phyloP scores from a whole-genome alignment of 768 basidiomycete species.

The Tephrocybe sp. region DNA sequence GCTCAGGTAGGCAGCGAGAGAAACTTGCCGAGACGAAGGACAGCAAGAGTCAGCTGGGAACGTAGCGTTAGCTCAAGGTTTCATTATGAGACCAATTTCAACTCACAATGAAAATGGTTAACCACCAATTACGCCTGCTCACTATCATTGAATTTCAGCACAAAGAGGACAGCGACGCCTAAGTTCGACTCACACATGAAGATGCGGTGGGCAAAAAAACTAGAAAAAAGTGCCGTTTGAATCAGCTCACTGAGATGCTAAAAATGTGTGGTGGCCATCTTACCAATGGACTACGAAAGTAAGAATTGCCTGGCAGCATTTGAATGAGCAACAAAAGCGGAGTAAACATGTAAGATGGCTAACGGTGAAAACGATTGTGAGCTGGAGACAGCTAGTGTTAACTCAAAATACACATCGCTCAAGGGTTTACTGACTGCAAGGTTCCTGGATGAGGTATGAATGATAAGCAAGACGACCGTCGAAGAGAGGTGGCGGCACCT shows the following conservation, averaged over 20 bases:
- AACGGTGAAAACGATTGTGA: not conserved
- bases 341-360: not conserved
- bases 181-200: slow-evolving; percentile 20
- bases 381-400: not conserved
- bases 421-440: slow-evolving; percentile 15
- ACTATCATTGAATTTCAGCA: slow-evolving; percentile 7
- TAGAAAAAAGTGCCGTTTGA: slow-evolving; percentile 4
- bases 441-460: slow-evolving; percentile 5
- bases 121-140: slow-evolving; percentile 22
- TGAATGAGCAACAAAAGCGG: not conserved
- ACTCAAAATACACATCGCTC: not conserved
- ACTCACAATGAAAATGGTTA: slow-evolving; percentile 22
- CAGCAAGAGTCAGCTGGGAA: slow-evolving; percentile 17
- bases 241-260: not conserved
- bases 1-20: not conserved
- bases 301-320: slow-evolving; percentile 30
- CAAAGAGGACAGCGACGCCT: not conserved
- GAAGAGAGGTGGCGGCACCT: slow-evolving; percentile 1
- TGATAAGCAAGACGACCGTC: not conserved
- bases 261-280: not conserved
- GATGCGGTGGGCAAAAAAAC: slow-evolving; percentile 36
- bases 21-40: slow-evolving; percentile 21
- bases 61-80: not conserved
- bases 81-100: not conserved
- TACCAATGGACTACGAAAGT: slow-evolving; percentile 46